Percentiles rank a stretch among this genome's conserved stretches.
These are phyloP conservation scores for Diplosphaera chodatii DNA, from an alignment of 139 green algal genomes.

Conservation along the genomic window DNA sequence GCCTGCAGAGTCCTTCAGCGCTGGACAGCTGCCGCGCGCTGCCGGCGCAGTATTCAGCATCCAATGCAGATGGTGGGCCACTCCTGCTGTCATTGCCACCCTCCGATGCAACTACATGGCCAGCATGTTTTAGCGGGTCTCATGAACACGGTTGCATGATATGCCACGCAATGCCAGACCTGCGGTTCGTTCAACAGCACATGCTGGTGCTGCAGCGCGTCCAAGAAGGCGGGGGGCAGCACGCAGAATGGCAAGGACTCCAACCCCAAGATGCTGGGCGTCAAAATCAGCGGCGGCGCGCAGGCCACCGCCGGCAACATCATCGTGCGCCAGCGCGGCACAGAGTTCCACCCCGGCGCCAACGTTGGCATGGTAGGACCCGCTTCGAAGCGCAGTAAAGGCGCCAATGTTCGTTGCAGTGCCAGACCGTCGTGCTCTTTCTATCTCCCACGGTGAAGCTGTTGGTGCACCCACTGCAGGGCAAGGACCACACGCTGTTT, in stretches of 20 bases:
- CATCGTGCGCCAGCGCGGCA: constrained; percentile 88
- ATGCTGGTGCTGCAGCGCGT: constrained; percentile 49
- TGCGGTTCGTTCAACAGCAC: too few relatives aligned
- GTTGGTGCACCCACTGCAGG: constrained; percentile 20
- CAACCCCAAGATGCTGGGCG: constrained; percentile 80
- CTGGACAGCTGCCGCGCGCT: background rate
- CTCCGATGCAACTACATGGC: too few relatives aligned
- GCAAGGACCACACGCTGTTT: constrained; percentile 85
- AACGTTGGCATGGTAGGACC: constrained; percentile 78
- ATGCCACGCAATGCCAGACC: background rate
- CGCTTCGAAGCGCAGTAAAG: too few relatives aligned
- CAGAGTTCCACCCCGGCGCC: constrained; percentile 72
- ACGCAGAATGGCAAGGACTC: constrained; percentile 80
- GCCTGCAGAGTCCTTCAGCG: background rate
- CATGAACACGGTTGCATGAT: too few relatives aligned
- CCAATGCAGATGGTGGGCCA: background rate
- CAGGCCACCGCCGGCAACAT: constrained; percentile 80
- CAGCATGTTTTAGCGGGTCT: too few relatives aligned
- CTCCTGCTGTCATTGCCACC: too few relatives aligned
- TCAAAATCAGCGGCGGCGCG: constrained; percentile 83
- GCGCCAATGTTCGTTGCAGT: too few relatives aligned
- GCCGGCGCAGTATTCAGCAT: too few relatives aligned
- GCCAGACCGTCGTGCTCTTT: too few relatives aligned
- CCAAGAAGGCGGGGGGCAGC: constrained; percentile 76
- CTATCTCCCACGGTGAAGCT: too few relatives aligned